Base-by-base conservation (phyloP, 192 early-diverging fungal genomes). In the Chytriomyces hyalinus region DNA sequence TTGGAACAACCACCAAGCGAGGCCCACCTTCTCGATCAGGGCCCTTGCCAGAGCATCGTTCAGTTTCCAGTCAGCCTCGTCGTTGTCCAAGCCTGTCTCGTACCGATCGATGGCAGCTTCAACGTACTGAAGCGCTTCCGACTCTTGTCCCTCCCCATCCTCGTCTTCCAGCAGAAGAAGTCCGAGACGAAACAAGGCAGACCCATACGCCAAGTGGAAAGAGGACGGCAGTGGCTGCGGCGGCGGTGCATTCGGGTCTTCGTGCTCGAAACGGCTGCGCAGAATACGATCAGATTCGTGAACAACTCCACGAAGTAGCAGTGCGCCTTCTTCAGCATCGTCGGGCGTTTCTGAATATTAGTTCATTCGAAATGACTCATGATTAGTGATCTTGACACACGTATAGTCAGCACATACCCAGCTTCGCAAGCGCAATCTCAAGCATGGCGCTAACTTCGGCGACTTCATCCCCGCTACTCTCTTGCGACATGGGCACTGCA, bases 221-320 rank as follows among this genome's bases (percentile, higher is more conserved):
- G 36, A 49, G 0, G 62, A 53, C 10, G 78, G 76, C 67, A 83
- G 78, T 11, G 60, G 49, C 60, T 61, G 44, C 36, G 48, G 28
- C 11, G 70, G 17, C 10, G 61, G 20, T 17, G 49, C 44, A 20
- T 73, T 65, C 28, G 59, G 53, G 28, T 81, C 74, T 26, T n/a
- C 51, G 59, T 74, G 53, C n/a, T 17, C 65, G 47, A 47, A 13
- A 22, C 75, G 57, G 9, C 61, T 49, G 22, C 81, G 43, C 26
- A 80, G 8, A 65, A 83, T 80, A 22, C 78, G 73, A 61, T 83
- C 81, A 49, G 70, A 76, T 60, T 83, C 81, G 65, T 83, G 81
- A 1, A 83, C 53, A 9, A 77, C 75, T 46, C 81, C 81, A 53
- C 78, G 73, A 9, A 83, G 60, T 2, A 83, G 64, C 50, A 80